Evolutionary conservation across 192 early-diverging fungal genomes (phyloP).

Genomic region (Fimicolochytrium jonesii): DNA sequence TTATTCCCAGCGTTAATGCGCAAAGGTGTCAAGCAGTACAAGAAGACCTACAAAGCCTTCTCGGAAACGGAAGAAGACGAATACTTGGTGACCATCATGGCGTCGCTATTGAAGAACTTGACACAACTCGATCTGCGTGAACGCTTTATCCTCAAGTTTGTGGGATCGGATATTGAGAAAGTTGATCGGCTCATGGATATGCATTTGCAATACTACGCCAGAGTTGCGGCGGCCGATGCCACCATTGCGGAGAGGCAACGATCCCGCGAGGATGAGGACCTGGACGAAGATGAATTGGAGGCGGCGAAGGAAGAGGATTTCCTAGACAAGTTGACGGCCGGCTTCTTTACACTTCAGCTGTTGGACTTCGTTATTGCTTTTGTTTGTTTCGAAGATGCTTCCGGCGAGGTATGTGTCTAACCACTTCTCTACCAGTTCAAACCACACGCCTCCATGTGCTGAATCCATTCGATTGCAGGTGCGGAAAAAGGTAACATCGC

Average conservation of each 20-base stretch:
- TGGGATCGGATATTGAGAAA: slow-evolving; percentile 73
- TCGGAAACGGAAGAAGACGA: slow-evolving; percentile 84
- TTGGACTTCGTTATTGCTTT: slow-evolving; percentile 66
- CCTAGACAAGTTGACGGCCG: slow-evolving; percentile 65
- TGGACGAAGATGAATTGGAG: slow-evolving; percentile 57
- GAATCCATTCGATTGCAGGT: slow-evolving; percentile 27
- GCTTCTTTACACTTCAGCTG: slow-evolving; percentile 63
- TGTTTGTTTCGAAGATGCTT: slow-evolving; percentile 52
- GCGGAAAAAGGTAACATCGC: slow-evolving; percentile 31
- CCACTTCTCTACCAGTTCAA: background rate
- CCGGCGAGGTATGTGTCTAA: slow-evolving; percentile 21
- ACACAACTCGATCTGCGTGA: slow-evolving; percentile 52
- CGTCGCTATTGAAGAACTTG: slow-evolving; percentile 71
- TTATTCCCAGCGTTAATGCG: slow-evolving; percentile 83
- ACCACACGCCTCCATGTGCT: background rate
- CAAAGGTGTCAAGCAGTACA: slow-evolving; percentile 72
- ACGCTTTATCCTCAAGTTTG: slow-evolving; percentile 80
- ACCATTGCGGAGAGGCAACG: slow-evolving; percentile 40
- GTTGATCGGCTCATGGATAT: slow-evolving; percentile 80
- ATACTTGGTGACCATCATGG: slow-evolving; percentile 78
- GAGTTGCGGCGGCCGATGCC: slow-evolving; percentile 53
- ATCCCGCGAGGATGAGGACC: slow-evolving; percentile 30
- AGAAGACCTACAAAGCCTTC: slow-evolving; percentile 73
- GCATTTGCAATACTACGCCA: slow-evolving; percentile 61
- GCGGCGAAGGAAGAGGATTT: slow-evolving; percentile 59